Conservation (phyloP, 495 filamentous ascomycete species). For the Aspergillus affinis region DNA sequence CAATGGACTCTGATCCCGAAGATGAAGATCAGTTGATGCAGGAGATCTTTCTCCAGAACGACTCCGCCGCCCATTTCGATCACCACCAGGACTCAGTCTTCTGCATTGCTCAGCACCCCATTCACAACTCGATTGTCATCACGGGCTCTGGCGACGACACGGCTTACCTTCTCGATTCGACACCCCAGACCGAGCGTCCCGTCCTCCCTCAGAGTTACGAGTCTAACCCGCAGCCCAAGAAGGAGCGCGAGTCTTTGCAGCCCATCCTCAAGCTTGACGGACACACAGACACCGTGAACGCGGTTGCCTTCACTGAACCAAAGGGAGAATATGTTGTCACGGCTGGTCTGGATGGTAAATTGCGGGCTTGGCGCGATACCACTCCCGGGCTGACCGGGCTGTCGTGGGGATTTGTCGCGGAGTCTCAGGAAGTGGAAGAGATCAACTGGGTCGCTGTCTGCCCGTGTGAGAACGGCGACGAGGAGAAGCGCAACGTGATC, state of each 20-base stretch:
- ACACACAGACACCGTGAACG: slow-evolving; percentile 88
- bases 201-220: slow-evolving; percentile 74
- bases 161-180: slow-evolving; percentile 78
- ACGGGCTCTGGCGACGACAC: slow-evolving; percentile 85
- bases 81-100: slow-evolving; percentile 84
- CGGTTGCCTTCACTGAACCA: slow-evolving; percentile 78
- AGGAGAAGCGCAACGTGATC: slow-evolving; percentile 72
- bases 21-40: slow-evolving; percentile 59
- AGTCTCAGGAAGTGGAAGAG: slow-evolving; percentile 85
- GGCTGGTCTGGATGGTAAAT: slow-evolving; percentile 78
- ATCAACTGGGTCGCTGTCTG: slow-evolving; percentile 88
- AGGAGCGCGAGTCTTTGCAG: slow-evolving; percentile 57
- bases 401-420: slow-evolving; percentile 63
- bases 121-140: slow-evolving; percentile 71
- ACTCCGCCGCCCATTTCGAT: slow-evolving; percentile 91
- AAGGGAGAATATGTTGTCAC: slow-evolving; percentile 81
- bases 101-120: slow-evolving; percentile 88
- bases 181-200: slow-evolving; percentile 56
- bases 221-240: slow-evolving; percentile 58
- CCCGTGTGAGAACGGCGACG: slow-evolving; percentile 57
- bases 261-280: slow-evolving; percentile 71
- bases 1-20: slow-evolving; percentile 66
- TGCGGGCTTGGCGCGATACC: slow-evolving; percentile 55
- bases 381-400: slow-evolving; percentile 40
- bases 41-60: slow-evolving; percentile 81